Evolutionary conservation across 1,284 basidiomycete genomes (phyloP), one percentile per base, ranked within the genome.

Genomic region (Ganoderma sp.): DNA sequence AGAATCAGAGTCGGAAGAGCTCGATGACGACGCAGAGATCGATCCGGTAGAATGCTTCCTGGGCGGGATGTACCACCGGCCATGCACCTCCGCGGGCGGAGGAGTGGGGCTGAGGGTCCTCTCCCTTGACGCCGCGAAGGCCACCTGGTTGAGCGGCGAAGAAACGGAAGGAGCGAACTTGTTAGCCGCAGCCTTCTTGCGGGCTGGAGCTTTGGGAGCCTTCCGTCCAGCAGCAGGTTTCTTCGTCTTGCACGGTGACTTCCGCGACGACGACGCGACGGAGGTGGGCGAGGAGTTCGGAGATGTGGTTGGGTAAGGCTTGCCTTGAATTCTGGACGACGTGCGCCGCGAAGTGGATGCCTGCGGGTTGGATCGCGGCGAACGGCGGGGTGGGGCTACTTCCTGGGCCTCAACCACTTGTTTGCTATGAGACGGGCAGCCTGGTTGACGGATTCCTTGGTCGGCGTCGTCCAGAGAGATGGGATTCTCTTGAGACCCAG

Each of bases 71-170:
- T 58, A 58, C 34, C 32, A 58, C 7, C 56, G 56, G 12, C 37
- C 56, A 12, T 34, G 56, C 1, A 58, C 34, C 32, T 37, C 56
- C n/a, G 37, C 7, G 17, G 56, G 56, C 9, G 56, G 28, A 17
- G n/a, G 56, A 2, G 43, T 32, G 15, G 60, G 60, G 14, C 28
- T 48, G 17, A 61, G 32, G n/a, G 48, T 22, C 22, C 17, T 32
- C 8, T 45, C 39, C 63, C 32, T 60, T 1, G 67, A 52, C 17
- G 68, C 70, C 22, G 41, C 50, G 56, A 62, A 71, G 0, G 62
- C 67, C 14, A 70, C 61, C 39, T 69, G 41, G 63, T 58, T 72
- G 42, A 72, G 63, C 6, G 68, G 68, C 1, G 71, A 72, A 14
- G 67, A 56, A 14, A 54, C 66, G 50, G 42, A 60, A 15, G 70